Percentiles rank a stretch among this genome's conserved stretches.
Conservation (phyloP, 192 early-diverging fungal species). For the Coemansia aciculifera region DNA sequence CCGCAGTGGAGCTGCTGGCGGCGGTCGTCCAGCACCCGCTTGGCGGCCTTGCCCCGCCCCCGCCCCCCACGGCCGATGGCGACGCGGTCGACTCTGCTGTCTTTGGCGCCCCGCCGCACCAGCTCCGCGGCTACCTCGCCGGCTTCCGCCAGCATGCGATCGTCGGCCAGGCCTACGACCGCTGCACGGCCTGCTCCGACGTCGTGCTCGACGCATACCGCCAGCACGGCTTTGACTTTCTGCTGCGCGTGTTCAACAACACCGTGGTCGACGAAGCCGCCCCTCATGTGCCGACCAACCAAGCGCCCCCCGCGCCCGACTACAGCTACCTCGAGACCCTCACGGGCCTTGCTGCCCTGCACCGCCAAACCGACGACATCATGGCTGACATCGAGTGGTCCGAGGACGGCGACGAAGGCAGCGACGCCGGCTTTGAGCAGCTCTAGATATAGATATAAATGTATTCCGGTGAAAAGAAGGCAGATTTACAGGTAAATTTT, state of each 20-base stretch:
- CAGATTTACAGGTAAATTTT: not conserved
- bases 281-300: constrained; percentile 24
- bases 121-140: constrained; percentile 89
- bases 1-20: constrained; percentile 89
- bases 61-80: constrained; percentile 12
- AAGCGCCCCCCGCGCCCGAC: constrained; percentile 21
- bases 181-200: constrained; percentile 90
- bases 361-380: constrained; percentile 73
- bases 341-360: constrained; percentile 78
- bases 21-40: constrained; percentile 79
- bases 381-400: constrained; percentile 78
- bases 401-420: constrained; percentile 57
- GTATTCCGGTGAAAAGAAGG: not conserved
- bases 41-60: constrained; percentile 30
- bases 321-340: constrained; percentile 83
- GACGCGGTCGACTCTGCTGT: constrained; percentile 15
- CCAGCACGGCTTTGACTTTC: constrained; percentile 69
- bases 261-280: constrained; percentile 27
- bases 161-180: constrained; percentile 77
- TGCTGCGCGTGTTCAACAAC: constrained; percentile 70
- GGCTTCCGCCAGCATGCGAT: constrained; percentile 85
- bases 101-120: constrained; percentile 90
- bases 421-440: constrained; percentile 34
- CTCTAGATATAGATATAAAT: constrained; percentile 18
- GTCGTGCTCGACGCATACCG: constrained; percentile 63